phyloP scores from a whole-genome alignment of 2,329 filamentous ascomycete genomes.

The Cordyceps cateniannulata region DNA sequence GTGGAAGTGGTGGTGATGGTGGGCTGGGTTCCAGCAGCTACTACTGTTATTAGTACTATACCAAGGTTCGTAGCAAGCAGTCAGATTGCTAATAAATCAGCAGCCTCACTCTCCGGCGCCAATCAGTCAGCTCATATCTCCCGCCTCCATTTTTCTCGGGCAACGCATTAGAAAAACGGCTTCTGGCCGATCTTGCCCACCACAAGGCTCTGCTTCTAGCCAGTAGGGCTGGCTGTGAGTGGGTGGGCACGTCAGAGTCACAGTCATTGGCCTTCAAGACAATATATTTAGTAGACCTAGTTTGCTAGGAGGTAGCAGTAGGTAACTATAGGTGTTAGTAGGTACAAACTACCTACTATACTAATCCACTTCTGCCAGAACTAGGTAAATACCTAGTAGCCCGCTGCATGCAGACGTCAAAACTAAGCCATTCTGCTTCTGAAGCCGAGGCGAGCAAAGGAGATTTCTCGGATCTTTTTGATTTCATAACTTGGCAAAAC shows the following conservation, averaged over 20 bases:
- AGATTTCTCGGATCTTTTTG: background rate
- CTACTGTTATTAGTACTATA: background rate
- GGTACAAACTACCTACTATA: background rate
- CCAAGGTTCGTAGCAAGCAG: too few species aligned
- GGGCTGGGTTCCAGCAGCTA: background rate
- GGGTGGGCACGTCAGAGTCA: background rate
- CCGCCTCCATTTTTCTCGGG: background rate
- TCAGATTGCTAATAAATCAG: background rate
- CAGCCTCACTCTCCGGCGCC: background rate
- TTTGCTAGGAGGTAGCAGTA: too few species aligned
- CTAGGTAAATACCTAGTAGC: background rate
- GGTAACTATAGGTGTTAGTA: too few species aligned
- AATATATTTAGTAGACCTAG: too few species aligned
- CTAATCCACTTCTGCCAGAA: background rate
- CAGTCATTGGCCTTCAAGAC: too few species aligned
- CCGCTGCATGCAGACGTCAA: background rate
- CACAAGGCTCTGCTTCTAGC: background rate
- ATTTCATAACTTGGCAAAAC: too few species aligned
- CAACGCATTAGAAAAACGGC: background rate
- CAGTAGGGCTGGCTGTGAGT: slow-evolving; percentile 2
- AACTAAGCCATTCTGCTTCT: background rate
- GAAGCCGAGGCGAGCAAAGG: background rate
- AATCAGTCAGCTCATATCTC: background rate
- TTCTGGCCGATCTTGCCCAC: background rate
- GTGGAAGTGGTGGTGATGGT: background rate